phyloP scores from a whole-genome alignment of 2,329 filamentous ascomycete species.

The Cercospora janseana region DNA sequence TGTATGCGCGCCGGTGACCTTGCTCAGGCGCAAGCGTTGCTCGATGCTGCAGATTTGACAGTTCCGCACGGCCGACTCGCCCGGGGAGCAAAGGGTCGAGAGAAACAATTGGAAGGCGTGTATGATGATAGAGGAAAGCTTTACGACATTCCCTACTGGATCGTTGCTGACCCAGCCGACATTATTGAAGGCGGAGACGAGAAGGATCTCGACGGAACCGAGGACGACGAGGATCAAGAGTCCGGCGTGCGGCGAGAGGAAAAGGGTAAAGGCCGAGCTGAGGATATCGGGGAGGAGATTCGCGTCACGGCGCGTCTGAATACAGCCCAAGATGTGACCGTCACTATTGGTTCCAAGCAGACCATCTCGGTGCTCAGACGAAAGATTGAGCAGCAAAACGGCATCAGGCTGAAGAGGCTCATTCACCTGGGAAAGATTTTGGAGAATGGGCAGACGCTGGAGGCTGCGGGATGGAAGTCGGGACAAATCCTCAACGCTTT shows the following conservation, averaged over 20 bases:
- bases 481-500: constrained; percentile 76
- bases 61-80: constrained; percentile 44
- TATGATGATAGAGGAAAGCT: constrained; percentile 46
- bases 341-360: constrained; percentile 45
- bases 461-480: constrained; percentile 70
- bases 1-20: constrained; percentile 58
- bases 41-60: constrained; percentile 67
- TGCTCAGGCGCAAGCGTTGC: constrained; percentile 67
- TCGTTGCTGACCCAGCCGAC: constrained; percentile 46
- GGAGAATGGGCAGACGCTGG: constrained; percentile 64
- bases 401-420: constrained; percentile 65
- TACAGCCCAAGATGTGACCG: constrained; percentile 39
- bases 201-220: constrained; percentile 29
- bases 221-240: constrained; percentile 21
- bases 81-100: constrained; percentile 21
- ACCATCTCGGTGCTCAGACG: constrained; percentile 62
- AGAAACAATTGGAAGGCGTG: constrained; percentile 34
- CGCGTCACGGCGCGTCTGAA: constrained; percentile 40
- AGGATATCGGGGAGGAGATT: constrained; percentile 34
- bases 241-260: not conserved
- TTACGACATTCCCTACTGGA: constrained; percentile 48
- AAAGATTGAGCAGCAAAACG: constrained; percentile 62
- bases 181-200: constrained; percentile 37
- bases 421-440: constrained; percentile 80
- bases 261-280: constrained; percentile 38